Percentiles rank a stretch among this genome's conserved stretches.
phyloP scores from a whole-genome alignment of 2,329 filamentous ascomycete genomes.

The Venturia carpophila region DNA sequence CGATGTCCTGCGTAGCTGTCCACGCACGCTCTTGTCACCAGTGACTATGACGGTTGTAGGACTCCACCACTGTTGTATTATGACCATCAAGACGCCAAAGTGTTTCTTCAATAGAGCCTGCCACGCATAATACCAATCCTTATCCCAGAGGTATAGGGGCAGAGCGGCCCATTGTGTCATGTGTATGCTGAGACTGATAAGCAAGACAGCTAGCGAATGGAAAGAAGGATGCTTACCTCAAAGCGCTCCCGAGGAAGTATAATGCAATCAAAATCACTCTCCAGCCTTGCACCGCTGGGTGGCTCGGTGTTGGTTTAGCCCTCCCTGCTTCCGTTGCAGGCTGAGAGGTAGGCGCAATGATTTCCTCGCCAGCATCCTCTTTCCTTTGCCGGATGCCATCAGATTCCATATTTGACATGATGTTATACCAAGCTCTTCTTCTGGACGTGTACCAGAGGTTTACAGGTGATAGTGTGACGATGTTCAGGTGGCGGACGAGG shows the following conservation, averaged over 20 bases:
- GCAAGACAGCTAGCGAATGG: background rate
- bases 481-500: background rate
- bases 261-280: slow-evolving; percentile 38
- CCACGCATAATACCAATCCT: slow-evolving; percentile 71
- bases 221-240: slow-evolving; percentile 27
- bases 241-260: slow-evolving; percentile 39
- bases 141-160: slow-evolving; percentile 66
- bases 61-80: slow-evolving; percentile 78
- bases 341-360: background rate
- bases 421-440: background rate
- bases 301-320: slow-evolving; percentile 9
- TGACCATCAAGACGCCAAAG: slow-evolving; percentile 67
- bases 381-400: slow-evolving; percentile 8
- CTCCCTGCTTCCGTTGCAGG: background rate
- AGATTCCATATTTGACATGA: background rate
- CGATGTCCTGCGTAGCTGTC: slow-evolving; percentile 58
- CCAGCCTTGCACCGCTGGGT: slow-evolving; percentile 22
- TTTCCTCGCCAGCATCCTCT: background rate
- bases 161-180: slow-evolving; percentile 63
- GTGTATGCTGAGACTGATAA: slow-evolving; percentile 37
- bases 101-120: slow-evolving; percentile 81
- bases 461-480: background rate
- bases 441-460: background rate
- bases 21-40: slow-evolving; percentile 70
- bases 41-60: slow-evolving; percentile 73